These are phyloP conservation scores for Nigrograna mackinnonii DNA, from an alignment of 2,329 filamentous ascomycete genomes.

Conservation along the genomic window DNA sequence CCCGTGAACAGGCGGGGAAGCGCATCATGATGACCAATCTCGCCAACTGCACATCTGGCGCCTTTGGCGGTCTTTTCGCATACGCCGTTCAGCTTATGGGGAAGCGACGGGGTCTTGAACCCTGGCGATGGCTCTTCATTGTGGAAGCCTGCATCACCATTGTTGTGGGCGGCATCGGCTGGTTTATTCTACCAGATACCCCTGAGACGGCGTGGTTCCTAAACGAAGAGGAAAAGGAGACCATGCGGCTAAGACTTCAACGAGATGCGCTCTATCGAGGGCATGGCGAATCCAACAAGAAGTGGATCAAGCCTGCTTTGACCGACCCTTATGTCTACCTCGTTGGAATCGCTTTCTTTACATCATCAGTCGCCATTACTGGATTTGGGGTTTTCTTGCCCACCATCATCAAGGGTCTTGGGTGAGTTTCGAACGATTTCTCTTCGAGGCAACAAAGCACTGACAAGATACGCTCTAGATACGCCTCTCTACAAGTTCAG, in stretches of 20 bases:
- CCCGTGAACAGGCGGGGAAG: constrained; percentile 22
- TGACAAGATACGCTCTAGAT: no score
- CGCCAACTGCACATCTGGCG: constrained; percentile 20
- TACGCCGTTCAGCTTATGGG: constrained; percentile 29
- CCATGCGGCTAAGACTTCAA: constrained; percentile 26
- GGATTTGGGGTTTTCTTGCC: constrained; percentile 40
- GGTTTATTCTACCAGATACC: constrained; percentile 57
- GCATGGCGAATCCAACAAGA: constrained; percentile 29
- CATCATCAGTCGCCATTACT: constrained; percentile 35
- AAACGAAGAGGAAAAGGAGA: constrained; percentile 59
- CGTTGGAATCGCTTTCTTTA: constrained; percentile 34
- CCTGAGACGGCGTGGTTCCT: constrained; percentile 59
- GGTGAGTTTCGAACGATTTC: constrained; percentile 12
- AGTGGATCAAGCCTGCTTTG: constrained; percentile 32
- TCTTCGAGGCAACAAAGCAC: no score
- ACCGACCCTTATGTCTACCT: constrained; percentile 35
- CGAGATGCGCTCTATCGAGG: constrained; percentile 34
- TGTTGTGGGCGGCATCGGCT: constrained; percentile 58
- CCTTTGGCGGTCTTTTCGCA: constrained; percentile 28
- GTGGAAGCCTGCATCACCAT: constrained; percentile 63
- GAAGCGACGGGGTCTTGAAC: constrained; percentile 14
- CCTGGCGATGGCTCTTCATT: constrained; percentile 32
- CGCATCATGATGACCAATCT: constrained; percentile 29
- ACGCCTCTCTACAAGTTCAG: constrained; percentile 26
- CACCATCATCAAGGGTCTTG: constrained; percentile 40